Base-by-base conservation (phyloP, 2,329 filamentous ascomycete species). In the Phyllosticta citriasiana region DNA sequence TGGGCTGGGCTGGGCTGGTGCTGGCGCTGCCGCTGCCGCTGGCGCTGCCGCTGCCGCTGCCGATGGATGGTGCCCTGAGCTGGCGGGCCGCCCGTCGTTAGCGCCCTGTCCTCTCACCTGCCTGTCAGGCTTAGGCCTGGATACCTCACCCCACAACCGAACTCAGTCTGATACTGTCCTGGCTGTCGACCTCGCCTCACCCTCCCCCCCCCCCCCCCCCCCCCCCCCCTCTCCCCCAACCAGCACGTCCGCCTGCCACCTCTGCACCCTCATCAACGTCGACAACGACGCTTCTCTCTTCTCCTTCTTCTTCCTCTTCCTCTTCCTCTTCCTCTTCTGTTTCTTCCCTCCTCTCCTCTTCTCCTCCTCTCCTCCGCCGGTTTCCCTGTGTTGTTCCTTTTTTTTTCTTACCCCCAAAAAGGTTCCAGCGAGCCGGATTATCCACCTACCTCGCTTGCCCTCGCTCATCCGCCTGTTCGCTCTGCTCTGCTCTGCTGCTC, bases 291-390 rank as follows among this genome's bases (percentile, higher is more conserved):
- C 69, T 69, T 66, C 68, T 68, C 67, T 69, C 69, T 68, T 70
- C 70, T 69, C n/a, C n/a, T n/a, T n/a, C n/a, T n/a, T n/a, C n/a
- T n/a, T n/a, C n/a, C n/a, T n/a, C n/a, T n/a, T n/a, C n/a, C n/a
- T 66, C 9, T 7, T 66, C 61, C 66, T 68, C 68, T 71, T 71
- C 68, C 69, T 70, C 68, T 72, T 71, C 67, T 61, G 59, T 62
- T 63, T 63, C 59, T 61, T 60, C 60, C 66, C 62, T 60, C 64
- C 64, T 55, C 68, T 69, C n/a, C n/a, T n/a, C n/a, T n/a, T n/a
- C n/a, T n/a, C n/a, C n/a, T n/a, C 61, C 61, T 66, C 61, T 57
- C 64, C 63, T 57, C 47, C 24, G 19, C 19, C 19, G 19, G 19
- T 22, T 22, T 22, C 19, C 19, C 19, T 22, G 19, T 57, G 53